Evolutionary conservation across 2,329 filamentous ascomycete genomes (phyloP).

Genomic region (Penicillium sp.): DNA sequence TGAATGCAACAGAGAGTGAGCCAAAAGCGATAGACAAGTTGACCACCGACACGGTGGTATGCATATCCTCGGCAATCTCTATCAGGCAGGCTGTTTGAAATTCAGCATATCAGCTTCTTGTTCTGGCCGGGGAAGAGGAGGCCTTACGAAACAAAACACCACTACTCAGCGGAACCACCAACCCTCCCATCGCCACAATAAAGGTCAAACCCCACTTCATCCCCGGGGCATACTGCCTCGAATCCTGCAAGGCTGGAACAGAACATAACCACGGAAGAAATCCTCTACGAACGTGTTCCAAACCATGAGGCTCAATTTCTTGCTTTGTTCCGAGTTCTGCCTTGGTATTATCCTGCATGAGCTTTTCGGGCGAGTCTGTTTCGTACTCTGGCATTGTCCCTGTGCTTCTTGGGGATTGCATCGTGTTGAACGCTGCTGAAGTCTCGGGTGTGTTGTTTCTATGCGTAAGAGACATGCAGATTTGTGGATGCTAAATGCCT

Average conservation of each 20-base stretch:
- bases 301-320: neutral
- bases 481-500: neutral
- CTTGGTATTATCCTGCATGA: too few relatives aligned
- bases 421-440: neutral
- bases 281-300: neutral
- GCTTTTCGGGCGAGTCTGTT: neutral
- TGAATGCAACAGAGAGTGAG: neutral
- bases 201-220: neutral
- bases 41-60: neutral
- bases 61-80: neutral
- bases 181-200: neutral
- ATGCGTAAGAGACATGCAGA: neutral
- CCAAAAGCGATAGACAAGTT: neutral
- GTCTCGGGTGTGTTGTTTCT: too few relatives aligned
- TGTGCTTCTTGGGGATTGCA: neutral
- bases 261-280: neutral
- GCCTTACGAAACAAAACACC: neutral
- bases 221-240: neutral
- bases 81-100: neutral
- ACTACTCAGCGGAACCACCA: neutral
- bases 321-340: neutral
- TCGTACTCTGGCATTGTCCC: neutral
- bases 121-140: neutral
- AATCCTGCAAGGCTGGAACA: neutral
- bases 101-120: neutral